Base-by-base conservation (phyloP, 208 protist genomes). In the Vickermania spadyakhi region DNA sequence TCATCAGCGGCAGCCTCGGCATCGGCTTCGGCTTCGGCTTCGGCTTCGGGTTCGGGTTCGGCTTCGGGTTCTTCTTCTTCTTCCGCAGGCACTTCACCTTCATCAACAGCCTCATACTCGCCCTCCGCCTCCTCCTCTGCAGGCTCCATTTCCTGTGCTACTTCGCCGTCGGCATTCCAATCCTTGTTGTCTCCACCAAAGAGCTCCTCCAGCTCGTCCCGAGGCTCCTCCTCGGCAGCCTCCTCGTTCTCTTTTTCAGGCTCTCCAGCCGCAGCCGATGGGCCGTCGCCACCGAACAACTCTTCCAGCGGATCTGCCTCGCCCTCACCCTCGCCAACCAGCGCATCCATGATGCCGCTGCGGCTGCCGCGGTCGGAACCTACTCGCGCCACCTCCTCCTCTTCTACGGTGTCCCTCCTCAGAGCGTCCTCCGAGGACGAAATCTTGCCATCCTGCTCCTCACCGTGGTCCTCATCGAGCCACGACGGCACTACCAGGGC, bases 231-330 rank as follows among this genome's bases (percentile, higher is more conserved):
- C 36, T 45, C 36, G 11, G 36, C 51, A 28, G 13, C 55, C 26
- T 59, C 28, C 55, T 49, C 14, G 26, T 7, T 28, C 13, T 29
- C n/a, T 7, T 13, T 26, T 13, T 7, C 52, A 22, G 22, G 52
- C 52, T 56, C 52, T 22, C 25, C 55, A 7, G 22, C 27, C 11
- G 25, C 27, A 14, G 29, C 26, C 23, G 55, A 13, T 41, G 55
- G 55, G 11, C n/a, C 11, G 18, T 31, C 14, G 22, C 68, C 61
- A 26, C 27, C 66, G 42, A 59, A 64, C 13, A 64, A 31, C 41
- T 64, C 56, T 5, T 70, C 59, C 28, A 55, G 27, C n/a, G 53
- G 52, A 21, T 58, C 52, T 7, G 7, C 36, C 11, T 14, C 25
- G 52, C 13, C 52, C 7, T 13, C 52, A n/a, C 13, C 11, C 52